Base-by-base conservation (phyloP, 2,329 filamentous ascomycete species). In the Ustulina deusta region DNA sequence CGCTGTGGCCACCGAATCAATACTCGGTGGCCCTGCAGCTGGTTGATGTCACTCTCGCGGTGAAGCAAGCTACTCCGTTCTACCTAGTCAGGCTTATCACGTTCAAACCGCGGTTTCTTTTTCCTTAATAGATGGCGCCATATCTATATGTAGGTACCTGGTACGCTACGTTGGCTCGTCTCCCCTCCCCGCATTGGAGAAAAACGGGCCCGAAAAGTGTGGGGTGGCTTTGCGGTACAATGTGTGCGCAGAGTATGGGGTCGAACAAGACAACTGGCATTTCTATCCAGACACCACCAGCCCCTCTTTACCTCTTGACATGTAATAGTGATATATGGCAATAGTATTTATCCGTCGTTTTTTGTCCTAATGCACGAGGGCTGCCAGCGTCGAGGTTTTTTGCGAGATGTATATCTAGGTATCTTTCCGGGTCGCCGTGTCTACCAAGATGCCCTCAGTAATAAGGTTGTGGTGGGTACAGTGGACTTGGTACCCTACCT, bases 171-270 rank as follows among this genome's bases (percentile, higher is more conserved):
- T 40, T 11, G 25, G 52, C 32, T 49, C 25, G 25, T 7, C n/a
- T 40, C 32, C 22, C 22, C 54, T 56, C 54, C 54, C 54, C 54
- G 54, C 54, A 56, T 56, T 56, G 54, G 54, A 56, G 54, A 56
- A 56, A 56, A 56, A 42, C 54, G 54, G 54, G 54, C 22, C 52
- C 15, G 54, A 74, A 49, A 36, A 61, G 49, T 68, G 64, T 40
- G 54, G 55, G 58, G 49, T 60, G 60, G 36, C 25, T 61, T 51
- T 60, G 49, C 49, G 17, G 49, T 27, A 34, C 27, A 54, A 38
- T 15, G 54, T 56, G 29, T 48, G 40, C 51, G 51, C 32, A 46
- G n/a, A 46, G 25, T 54, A 54, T 64, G 29, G 56, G 56, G 42
- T 44, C 22, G 17, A 42, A 44, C 52, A 32, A 49, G 59, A 54